A percentile compares a stretch with the other conserved stretches of the same genome.
These are phyloP conservation scores for Mucor irregularis DNA, from an alignment of 371 early-diverging fungal species.

Conservation along the genomic window DNA sequence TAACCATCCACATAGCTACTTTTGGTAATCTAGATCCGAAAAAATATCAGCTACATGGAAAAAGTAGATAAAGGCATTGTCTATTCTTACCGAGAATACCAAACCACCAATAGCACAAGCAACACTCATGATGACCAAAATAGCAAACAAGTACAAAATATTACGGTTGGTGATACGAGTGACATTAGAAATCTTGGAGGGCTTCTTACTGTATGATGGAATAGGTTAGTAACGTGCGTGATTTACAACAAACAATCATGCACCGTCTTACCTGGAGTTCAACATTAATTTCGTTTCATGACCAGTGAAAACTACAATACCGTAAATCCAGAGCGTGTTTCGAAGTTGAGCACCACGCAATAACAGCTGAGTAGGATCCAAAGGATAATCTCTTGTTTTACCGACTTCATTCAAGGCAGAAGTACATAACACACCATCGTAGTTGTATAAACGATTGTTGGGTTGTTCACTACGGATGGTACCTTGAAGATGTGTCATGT, in stretches of 20 bases:
- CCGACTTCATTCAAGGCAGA: slow-evolving; percentile 52
- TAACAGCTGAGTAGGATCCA: slow-evolving; percentile 83
- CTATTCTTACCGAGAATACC: slow-evolving; percentile 47
- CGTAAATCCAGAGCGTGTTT: slow-evolving; percentile 88
- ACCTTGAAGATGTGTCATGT: slow-evolving; percentile 60
- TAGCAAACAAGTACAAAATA: slow-evolving; percentile 88
- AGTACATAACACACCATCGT: slow-evolving; percentile 72
- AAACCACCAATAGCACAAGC: slow-evolving; percentile 81
- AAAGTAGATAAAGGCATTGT: background rate
- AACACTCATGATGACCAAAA: slow-evolving; percentile 82
- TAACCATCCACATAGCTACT: slow-evolving; percentile 40
- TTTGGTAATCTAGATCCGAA: slow-evolving; percentile 31
- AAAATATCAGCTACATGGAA: background rate
- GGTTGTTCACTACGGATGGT: slow-evolving; percentile 79
- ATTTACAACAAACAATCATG: background rate
- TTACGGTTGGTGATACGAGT: slow-evolving; percentile 92
- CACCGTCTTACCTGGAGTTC: slow-evolving; percentile 64
- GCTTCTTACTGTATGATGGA: slow-evolving; percentile 40
- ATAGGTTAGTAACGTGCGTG: background rate
- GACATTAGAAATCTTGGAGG: slow-evolving; percentile 57
- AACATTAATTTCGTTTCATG: slow-evolving; percentile 91
- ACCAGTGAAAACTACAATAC: slow-evolving; percentile 84
- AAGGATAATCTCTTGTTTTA: slow-evolving; percentile 58
- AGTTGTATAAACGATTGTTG: slow-evolving; percentile 87
- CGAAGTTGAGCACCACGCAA: slow-evolving; percentile 83